These are phyloP conservation scores for Coniella vitis DNA, from an alignment of 2,329 filamentous ascomycete species.

Conservation along the genomic window DNA sequence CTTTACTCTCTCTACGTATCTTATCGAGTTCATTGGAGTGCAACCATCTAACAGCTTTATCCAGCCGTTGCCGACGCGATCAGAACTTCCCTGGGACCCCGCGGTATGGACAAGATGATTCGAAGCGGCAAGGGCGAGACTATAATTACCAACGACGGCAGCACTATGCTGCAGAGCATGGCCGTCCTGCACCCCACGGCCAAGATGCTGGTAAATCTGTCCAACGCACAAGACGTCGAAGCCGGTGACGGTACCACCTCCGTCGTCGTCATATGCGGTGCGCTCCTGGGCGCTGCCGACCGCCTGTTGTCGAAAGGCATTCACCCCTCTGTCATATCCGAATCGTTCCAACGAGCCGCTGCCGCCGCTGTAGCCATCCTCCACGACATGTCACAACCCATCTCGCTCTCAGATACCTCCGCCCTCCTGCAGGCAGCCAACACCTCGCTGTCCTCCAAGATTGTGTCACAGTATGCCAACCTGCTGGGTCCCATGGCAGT, in stretches of 20 bases:
- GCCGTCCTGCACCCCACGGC: constrained; percentile 98
- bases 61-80: constrained; percentile 94
- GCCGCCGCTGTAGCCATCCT: constrained; percentile 82
- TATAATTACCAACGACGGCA: constrained; percentile 98
- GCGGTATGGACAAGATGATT: constrained; percentile 99
- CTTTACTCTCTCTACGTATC: constrained; percentile 2
- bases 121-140: constrained; percentile 94
- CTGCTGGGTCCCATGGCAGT: constrained; percentile 96
- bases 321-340: constrained; percentile 95
- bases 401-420: constrained; percentile 78
- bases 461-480: constrained; percentile 95
- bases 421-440: constrained; percentile 94
- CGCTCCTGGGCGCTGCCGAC: constrained; percentile 88
- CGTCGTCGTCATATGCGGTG: constrained; percentile 95
- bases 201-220: constrained; percentile 97
- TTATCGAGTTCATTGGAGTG: not conserved
- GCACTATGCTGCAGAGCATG: constrained; percentile 99
- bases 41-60: constrained; percentile 7
- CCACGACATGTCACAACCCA: constrained; percentile 92
- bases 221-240: constrained; percentile 95
- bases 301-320: constrained; percentile 86
- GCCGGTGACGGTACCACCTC: constrained; percentile 97
- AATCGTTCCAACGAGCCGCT: constrained; percentile 93
- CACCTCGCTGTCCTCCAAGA: constrained; percentile 95
- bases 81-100: constrained; percentile 88